Percentiles rank a stretch among this genome's conserved stretches.
phyloP scores from a whole-genome alignment of 805 yeast genomes.

The Cyberlindnera japonica region DNA sequence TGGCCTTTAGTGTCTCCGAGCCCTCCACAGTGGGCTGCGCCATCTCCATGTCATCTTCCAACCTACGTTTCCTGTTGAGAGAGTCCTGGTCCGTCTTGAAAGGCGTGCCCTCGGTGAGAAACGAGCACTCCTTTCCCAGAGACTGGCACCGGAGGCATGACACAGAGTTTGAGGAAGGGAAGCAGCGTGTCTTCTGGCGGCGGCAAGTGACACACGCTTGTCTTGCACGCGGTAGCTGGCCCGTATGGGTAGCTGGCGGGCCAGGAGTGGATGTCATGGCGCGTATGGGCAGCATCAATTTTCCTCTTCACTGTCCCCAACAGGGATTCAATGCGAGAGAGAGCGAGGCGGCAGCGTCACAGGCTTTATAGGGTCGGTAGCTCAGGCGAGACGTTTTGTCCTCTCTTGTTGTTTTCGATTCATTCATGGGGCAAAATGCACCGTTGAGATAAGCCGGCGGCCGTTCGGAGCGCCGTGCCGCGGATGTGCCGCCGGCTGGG shows the following conservation, averaged over 20 bases:
- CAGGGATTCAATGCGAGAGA: too few relatives aligned
- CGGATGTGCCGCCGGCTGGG: too few relatives aligned
- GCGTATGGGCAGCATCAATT: background rate
- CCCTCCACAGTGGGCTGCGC: conserved; percentile 14
- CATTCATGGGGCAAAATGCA: too few relatives aligned
- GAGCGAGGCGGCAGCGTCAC: too few relatives aligned
- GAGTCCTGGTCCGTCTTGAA: conserved; percentile 10
- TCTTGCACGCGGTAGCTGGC: conserved; percentile 35
- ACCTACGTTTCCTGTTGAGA: conserved; percentile 13
- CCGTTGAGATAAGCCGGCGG: too few relatives aligned
- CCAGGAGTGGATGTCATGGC: background rate
- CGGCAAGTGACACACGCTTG: conserved; percentile 56
- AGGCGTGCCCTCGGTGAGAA: conserved; percentile 19
- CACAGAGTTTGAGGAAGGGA: conserved; percentile 42
- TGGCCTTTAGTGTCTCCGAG: conserved; percentile 7
- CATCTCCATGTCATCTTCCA: conserved; percentile 12
- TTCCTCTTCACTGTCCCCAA: background rate
- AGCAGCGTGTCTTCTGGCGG: conserved; percentile 58
- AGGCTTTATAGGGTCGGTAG: too few relatives aligned
- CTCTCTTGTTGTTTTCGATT: too few relatives aligned
- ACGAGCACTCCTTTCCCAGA: conserved; percentile 42
- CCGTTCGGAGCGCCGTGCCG: too few relatives aligned
- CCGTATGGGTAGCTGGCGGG: background rate
- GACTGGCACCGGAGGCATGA: conserved; percentile 59
- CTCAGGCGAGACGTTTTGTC: too few relatives aligned